Conservation (phyloP, 768 basidiomycete species). For the Thelephora aurantiotincta region DNA sequence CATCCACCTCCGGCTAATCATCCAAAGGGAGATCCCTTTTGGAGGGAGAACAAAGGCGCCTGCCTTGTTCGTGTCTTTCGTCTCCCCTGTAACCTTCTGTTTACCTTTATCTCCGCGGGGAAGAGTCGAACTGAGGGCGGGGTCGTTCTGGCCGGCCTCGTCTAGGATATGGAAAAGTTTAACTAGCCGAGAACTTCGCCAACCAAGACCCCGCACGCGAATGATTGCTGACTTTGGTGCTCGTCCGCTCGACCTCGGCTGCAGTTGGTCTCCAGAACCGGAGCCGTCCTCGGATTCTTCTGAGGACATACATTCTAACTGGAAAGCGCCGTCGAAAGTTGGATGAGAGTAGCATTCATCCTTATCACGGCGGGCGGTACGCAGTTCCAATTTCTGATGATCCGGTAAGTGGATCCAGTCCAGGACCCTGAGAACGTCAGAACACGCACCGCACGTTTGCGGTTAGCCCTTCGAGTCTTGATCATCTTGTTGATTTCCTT, state of each 20-base stretch:
- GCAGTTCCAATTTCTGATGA: constrained; percentile 52
- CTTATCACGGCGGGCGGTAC: constrained; percentile 43
- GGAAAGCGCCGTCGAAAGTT: constrained; percentile 56
- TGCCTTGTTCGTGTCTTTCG: constrained; percentile 40
- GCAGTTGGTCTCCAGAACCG: constrained; percentile 14
- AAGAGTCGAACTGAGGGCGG: constrained; percentile 14
- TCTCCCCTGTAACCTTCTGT: constrained; percentile 41
- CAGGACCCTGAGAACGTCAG: not conserved
- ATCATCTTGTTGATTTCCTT: constrained; percentile 50
- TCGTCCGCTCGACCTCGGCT: constrained; percentile 5
- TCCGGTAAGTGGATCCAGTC: not conserved
- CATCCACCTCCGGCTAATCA: constrained; percentile 62
- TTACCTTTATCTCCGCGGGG: constrained; percentile 23
- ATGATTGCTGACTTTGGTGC: constrained; percentile 16
- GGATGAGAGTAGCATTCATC: constrained; percentile 41
- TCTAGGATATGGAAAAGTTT: constrained; percentile 51
- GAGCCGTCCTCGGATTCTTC: constrained; percentile 48
- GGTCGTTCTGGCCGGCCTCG: constrained; percentile 34
- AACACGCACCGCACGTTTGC: constrained; percentile 47
- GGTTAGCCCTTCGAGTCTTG: constrained; percentile 41
- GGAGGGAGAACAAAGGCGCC: constrained; percentile 41
- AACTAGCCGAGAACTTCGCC: constrained; percentile 54
- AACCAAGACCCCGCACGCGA: constrained; percentile 42
- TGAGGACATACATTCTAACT: constrained; percentile 67
- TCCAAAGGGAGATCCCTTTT: constrained; percentile 51